Evolutionary conservation across 805 yeast genomes (phyloP).

Genomic region (Candida incommunis): DNA sequence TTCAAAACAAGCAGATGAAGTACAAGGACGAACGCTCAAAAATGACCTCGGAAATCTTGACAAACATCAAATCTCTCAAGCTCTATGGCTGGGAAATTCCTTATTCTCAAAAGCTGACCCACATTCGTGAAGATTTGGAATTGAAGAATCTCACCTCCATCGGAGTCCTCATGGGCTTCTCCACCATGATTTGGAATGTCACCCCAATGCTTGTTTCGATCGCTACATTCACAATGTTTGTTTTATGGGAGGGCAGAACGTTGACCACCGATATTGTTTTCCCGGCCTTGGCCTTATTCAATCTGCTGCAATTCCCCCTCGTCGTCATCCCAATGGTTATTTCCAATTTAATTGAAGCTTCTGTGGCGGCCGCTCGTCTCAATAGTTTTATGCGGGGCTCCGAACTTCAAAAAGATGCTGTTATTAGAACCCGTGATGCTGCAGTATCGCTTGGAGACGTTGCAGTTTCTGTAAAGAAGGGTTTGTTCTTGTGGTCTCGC

Average conservation of each 20-base stretch:
- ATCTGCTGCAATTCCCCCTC: slow-evolving; percentile 78
- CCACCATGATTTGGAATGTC: slow-evolving; percentile 73
- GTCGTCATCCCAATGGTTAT: slow-evolving; percentile 87
- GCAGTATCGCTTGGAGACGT: slow-evolving; percentile 59
- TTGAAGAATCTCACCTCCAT: slow-evolving; percentile 62
- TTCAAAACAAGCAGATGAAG: slow-evolving; percentile 75
- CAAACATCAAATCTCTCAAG: slow-evolving; percentile 81
- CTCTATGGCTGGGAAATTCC: slow-evolving; percentile 94
- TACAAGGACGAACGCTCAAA: slow-evolving; percentile 87
- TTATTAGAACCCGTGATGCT: slow-evolving; percentile 35
- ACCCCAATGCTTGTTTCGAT: slow-evolving; percentile 87
- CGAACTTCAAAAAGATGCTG: slow-evolving; percentile 75
- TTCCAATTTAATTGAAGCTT: slow-evolving; percentile 75
- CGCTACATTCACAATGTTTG: slow-evolving; percentile 74
- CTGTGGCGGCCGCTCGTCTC: slow-evolving; percentile 43
- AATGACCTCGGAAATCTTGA: slow-evolving; percentile 69
- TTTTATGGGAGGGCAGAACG: slow-evolving; percentile 44
- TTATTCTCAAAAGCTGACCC: slow-evolving; percentile 53
- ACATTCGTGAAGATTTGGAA: slow-evolving; percentile 82
- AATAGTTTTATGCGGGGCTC: slow-evolving; percentile 50
- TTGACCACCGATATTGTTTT: slow-evolving; percentile 79
- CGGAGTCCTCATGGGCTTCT: slow-evolving; percentile 67
- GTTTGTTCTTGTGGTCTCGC: slow-evolving; percentile 44
- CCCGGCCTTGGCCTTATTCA: slow-evolving; percentile 46
- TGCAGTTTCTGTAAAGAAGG: slow-evolving; percentile 25